Conservation (phyloP, 306 rosid species). For the Bauhinia variegata region DNA sequence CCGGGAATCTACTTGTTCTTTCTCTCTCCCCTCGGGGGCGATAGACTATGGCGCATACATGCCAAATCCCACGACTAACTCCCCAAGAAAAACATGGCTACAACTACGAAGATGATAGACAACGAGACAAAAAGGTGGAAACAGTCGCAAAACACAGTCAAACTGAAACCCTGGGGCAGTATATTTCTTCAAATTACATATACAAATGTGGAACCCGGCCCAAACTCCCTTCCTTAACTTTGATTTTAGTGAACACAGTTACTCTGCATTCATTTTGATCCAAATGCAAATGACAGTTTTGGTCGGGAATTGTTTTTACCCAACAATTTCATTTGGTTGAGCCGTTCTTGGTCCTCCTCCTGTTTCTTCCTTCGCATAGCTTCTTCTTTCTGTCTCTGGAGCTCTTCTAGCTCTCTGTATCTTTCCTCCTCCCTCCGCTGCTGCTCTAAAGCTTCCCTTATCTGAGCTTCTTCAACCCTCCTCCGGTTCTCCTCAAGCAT, state of each 20-base stretch:
- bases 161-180: conserved; percentile 26
- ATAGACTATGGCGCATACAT: too few species aligned
- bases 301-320: conserved; percentile 97
- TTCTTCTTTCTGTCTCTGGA: conserved; percentile 96
- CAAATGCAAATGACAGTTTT: conserved; percentile 90
- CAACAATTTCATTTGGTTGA: conserved; percentile 84
- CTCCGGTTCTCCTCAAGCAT: conserved; percentile 84
- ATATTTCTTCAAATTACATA: conserved; percentile 39
- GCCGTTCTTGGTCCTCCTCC: conserved; percentile 84
- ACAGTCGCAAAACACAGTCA: too few species aligned
- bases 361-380: conserved; percentile 82
- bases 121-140: too few species aligned
- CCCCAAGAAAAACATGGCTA: too few species aligned
- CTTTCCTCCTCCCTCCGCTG: conserved; percentile 96
- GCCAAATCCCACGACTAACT: too few species aligned
- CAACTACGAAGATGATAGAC: too few species aligned
- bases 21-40: too few species aligned
- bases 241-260: background rate
- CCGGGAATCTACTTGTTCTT: too few species aligned
- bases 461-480: conserved; percentile 86
- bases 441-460: conserved; percentile 91
- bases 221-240: conserved; percentile 25
- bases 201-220: conserved; percentile 18
- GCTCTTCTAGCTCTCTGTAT: conserved; percentile 93
- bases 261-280: conserved; percentile 65